phyloP scores from a whole-genome alignment of 83 land plant genomes.

The Picea abies region DNA sequence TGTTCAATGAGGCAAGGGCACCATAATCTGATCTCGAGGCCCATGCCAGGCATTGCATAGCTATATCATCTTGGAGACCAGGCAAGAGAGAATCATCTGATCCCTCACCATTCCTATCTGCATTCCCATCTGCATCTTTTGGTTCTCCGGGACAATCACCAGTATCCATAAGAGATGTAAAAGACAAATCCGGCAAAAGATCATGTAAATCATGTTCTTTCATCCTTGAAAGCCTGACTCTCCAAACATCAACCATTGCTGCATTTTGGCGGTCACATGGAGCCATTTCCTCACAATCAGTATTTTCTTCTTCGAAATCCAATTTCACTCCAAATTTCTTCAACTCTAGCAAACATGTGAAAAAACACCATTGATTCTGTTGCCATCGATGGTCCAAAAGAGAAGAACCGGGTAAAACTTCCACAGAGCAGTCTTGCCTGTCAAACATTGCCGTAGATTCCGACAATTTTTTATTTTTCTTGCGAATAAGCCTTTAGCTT shows the following conservation, averaged over 20 bases:
- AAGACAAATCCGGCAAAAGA: neutral
- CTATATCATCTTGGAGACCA: constrained; percentile 53
- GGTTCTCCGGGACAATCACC: constrained; percentile 6
- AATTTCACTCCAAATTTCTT: constrained; percentile 9
- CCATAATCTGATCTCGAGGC: constrained; percentile 33
- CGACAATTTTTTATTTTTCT: neutral
- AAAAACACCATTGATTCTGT: neutral
- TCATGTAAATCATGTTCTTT: neutral
- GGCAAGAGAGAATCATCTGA: constrained; percentile 46
- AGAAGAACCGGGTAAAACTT: neutral
- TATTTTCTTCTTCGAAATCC: constrained; percentile 13
- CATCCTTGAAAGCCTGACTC: neutral
- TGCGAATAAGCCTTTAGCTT: neutral
- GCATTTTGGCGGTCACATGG: neutral
- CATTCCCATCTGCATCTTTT: neutral
- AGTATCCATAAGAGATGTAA: neutral
- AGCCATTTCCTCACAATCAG: neutral
- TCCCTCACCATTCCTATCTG: constrained; percentile 16
- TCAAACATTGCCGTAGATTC: constrained; percentile 12
- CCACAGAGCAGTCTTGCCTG: constrained; percentile 1
- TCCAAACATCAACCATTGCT: constrained; percentile 7
- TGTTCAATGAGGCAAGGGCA: constrained; percentile 23
- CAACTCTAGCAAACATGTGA: constrained; percentile 8
- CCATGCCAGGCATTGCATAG: constrained; percentile 26
- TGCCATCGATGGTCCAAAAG: constrained; percentile 11